Base-by-base conservation (phyloP, 2,329 filamentous ascomycete species). In the Esteya vermicola region DNA sequence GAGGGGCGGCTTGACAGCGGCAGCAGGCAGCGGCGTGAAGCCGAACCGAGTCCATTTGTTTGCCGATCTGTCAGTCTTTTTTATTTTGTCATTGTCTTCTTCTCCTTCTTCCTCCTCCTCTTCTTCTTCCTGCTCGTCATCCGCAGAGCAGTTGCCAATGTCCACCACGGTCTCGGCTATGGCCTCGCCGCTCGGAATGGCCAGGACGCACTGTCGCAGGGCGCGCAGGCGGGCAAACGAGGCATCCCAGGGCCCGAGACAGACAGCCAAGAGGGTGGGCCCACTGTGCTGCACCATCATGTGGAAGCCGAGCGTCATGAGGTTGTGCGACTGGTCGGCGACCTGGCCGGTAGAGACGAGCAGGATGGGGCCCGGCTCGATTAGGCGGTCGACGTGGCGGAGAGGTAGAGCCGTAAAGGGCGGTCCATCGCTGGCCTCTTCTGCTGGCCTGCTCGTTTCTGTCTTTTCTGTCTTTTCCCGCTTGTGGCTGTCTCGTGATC, bases 251-350 rank as follows among this genome's bases (percentile, higher is more conserved):
- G 53, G 56, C 19, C 57, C 57, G 10, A 59, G 48, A 25, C 45
- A 51, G 27, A 54, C 51, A 27, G 52, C 55, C 25, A 58, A 47
- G 8, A 59, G 49, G 20, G 53, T 50, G 2, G 57, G 57, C 14
- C 48, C 49, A 36, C 55, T 53, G 45, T 59, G 55, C 44, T 57
- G 55, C 42, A 58, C 50, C 43, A 59, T 52, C 55, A 58, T 59
- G 46, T 59, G 57, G 48, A 59, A 58, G 37, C 56, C 57, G 39
- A 58, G 51, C 9, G 57, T 58, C 56, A 58, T 58, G 39, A 58
- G 44, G 31, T 58, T 58, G 48, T 58, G 56, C 8, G 54, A 54
- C 23, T 38, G 43, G 23, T 54, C 48, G n/a, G 48, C 44, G 9
- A 56, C 45, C 38, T 50, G 51, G 14, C 55, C 54, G 19, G 55